A percentile compares a stretch with the other conserved stretches of the same genome.
These are phyloP conservation scores for Moricandia arvensis DNA, from an alignment of 345 rosid species.

Conservation along the genomic window DNA sequence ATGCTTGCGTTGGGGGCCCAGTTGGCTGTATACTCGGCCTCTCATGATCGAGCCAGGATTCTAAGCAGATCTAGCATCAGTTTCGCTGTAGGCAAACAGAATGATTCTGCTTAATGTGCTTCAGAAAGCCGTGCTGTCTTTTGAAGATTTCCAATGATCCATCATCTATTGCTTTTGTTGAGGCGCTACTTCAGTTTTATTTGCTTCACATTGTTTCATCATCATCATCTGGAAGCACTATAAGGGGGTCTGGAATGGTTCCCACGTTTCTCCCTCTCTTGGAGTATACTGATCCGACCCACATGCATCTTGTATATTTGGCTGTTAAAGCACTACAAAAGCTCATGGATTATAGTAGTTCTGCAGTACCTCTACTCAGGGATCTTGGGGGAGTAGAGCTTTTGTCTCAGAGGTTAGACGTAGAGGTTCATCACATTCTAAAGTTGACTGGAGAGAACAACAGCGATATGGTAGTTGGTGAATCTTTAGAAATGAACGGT, in stretches of 20 bases:
- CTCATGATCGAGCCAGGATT: constrained; percentile 91
- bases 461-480: constrained; percentile 58
- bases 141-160: constrained; percentile 79
- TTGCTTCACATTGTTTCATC: constrained; percentile 92
- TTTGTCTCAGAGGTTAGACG: constrained; percentile 80
- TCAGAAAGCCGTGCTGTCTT: constrained; percentile 84
- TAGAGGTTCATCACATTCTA: constrained; percentile 75
- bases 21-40: constrained; percentile 87
- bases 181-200: constrained; percentile 95
- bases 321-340: constrained; percentile 90
- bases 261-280: constrained; percentile 90
- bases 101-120: constrained; percentile 93
- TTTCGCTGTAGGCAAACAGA: constrained; percentile 85
- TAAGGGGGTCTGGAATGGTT: constrained; percentile 96
- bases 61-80: constrained; percentile 91
- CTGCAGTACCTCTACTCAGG: constrained; percentile 81
- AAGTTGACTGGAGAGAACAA: constrained; percentile 53
- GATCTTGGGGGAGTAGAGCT: constrained; percentile 94
- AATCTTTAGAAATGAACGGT: constrained; percentile 54
- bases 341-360: constrained; percentile 94
- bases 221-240: constrained; percentile 86
- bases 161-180: constrained; percentile 84
- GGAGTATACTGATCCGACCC: constrained; percentile 80
- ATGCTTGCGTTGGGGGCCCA: constrained; percentile 97
- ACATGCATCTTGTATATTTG: constrained; percentile 85